Base-by-base conservation (phyloP, 352 stramenopile species). In the Chrysophaeum taylorii region DNA sequence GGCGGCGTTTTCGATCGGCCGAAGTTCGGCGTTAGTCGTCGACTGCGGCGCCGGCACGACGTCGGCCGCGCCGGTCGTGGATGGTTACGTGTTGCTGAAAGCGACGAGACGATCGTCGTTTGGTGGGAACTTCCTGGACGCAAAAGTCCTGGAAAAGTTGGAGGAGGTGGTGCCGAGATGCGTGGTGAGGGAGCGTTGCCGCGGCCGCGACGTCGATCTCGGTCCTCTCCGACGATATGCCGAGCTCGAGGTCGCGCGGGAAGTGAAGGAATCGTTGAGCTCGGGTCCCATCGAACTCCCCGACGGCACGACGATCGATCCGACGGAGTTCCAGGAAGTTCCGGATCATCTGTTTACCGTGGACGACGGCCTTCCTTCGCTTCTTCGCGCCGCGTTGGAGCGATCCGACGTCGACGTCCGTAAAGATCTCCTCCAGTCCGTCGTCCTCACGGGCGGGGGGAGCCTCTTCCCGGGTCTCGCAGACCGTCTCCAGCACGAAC, bases 1-100 rank as follows among this genome's bases (percentile, higher is more conserved):
- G 27, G 87, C 92, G 61, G 87, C 90, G 0, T 96, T 96, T 69
- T 86, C 89, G 0, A 90, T 93, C 38, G 90, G 90, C 0, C 79
- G 89, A 1, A 89, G 87, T 23, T 79, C 87, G 25, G 89, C 90
- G 21, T 70, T 96, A 39, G 85, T 96, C 50, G 86, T 83, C 9
- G 90, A 96, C 72, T 85, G 93, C 70, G 89, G 90, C 18, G 86
- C 87, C 14, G 87, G 88, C 12, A 79, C 84, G 27, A 89, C 87
- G 52, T 87, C 86, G 29, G 88, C 92, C 27, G 87, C 92, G 38
- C 88, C 90, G 1, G 87, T 96, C 37, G 89, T 92, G 42, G 89
- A 96, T 68, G 90, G 90, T 41, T 94, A 90, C 73, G 81, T 89
- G 0, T 70, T 96, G 27, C 80, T 91, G 71, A 83, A 79, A 57